These are phyloP conservation scores for Populus tomentosa DNA, from an alignment of 441 rosid genomes.

Conservation along the genomic window DNA sequence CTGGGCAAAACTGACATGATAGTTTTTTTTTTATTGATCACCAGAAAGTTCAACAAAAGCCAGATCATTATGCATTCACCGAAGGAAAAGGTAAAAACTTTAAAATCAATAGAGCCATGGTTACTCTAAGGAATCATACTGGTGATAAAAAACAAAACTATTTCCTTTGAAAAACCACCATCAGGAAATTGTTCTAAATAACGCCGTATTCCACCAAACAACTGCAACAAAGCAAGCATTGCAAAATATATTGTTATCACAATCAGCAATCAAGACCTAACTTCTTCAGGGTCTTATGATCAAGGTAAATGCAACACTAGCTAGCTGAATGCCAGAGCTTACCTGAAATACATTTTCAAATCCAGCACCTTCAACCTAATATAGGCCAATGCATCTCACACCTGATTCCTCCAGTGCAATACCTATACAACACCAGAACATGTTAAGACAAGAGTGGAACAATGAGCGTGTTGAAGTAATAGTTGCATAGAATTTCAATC, in stretches of 20 bases:
- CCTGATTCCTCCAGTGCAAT: constrained; percentile 95
- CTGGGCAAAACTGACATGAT: not conserved
- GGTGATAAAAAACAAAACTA: constrained; percentile 90
- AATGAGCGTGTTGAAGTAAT: not conserved
- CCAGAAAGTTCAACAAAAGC: not conserved
- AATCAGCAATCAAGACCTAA: constrained; percentile 6
- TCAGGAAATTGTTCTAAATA: constrained; percentile 87
- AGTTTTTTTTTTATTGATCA: not conserved
- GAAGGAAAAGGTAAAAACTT: not conserved
- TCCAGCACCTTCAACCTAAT: constrained; percentile 72
- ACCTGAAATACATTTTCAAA: constrained; percentile 92
- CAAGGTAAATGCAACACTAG: not conserved
- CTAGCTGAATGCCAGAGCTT: constrained; percentile 11
- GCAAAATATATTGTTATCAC: constrained; percentile 2
- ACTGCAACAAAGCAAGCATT: constrained; percentile 43
- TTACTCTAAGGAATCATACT: constrained; percentile 38
- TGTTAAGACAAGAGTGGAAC: not conserved
- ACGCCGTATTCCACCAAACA: constrained; percentile 90
- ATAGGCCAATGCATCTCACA: constrained; percentile 98
- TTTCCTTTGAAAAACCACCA: constrained; percentile 94
- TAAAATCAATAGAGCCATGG: not conserved
- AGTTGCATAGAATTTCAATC: not conserved
- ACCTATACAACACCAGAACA: constrained; percentile 42
- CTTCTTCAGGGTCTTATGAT: not conserved
- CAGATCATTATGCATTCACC: not conserved